A percentile compares a stretch with the other conserved stretches of the same genome.
Conservation (phyloP, 2,329 filamentous ascomycete genomes). For the Talaromyces funiculosus region DNA sequence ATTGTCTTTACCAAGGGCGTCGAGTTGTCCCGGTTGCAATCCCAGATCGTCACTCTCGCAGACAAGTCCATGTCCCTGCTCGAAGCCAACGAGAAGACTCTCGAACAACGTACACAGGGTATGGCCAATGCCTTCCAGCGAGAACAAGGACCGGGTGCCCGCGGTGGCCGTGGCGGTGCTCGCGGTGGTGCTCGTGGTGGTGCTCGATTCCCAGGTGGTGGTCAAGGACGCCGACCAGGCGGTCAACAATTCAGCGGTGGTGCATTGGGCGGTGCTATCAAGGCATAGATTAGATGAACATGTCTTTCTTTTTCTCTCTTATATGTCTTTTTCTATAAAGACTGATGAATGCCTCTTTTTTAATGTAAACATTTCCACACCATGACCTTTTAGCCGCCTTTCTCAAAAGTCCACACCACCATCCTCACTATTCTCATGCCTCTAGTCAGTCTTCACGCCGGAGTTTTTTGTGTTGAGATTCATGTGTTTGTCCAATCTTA, state of each 20-base stretch:
- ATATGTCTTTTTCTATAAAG: not conserved
- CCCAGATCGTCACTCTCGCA: slow-evolving; percentile 83
- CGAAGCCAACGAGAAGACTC: slow-evolving; percentile 92
- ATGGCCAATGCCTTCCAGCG: slow-evolving; percentile 93
- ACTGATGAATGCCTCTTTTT: slow-evolving; percentile 8
- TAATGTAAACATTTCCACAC: slow-evolving; percentile 6
- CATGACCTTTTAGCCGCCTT: not conserved
- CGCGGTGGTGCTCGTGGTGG: slow-evolving; percentile 35
- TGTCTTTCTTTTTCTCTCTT: not conserved
- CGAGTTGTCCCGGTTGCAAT: slow-evolving; percentile 92
- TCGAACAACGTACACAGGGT: slow-evolving; percentile 95
- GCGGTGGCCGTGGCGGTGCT: slow-evolving; percentile 56
- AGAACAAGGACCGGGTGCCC: slow-evolving; percentile 69
- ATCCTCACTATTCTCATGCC: not conserved
- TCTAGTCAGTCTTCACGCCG: not conserved
- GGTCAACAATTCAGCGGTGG: slow-evolving; percentile 47
- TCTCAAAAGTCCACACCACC: slow-evolving; percentile 1
- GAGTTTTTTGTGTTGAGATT: slow-evolving; percentile 1
- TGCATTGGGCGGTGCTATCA: slow-evolving; percentile 48
- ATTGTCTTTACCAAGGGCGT: slow-evolving; percentile 99
- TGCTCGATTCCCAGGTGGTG: slow-evolving; percentile 29
- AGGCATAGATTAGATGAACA: slow-evolving; percentile 34
- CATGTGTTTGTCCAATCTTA: not conserved
- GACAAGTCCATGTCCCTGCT: slow-evolving; percentile 96
- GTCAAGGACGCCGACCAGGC: slow-evolving; percentile 41